These are phyloP conservation scores for Friedmanniomyces simplex DNA, from an alignment of 495 filamentous ascomycete genomes.

Conservation along the genomic window DNA sequence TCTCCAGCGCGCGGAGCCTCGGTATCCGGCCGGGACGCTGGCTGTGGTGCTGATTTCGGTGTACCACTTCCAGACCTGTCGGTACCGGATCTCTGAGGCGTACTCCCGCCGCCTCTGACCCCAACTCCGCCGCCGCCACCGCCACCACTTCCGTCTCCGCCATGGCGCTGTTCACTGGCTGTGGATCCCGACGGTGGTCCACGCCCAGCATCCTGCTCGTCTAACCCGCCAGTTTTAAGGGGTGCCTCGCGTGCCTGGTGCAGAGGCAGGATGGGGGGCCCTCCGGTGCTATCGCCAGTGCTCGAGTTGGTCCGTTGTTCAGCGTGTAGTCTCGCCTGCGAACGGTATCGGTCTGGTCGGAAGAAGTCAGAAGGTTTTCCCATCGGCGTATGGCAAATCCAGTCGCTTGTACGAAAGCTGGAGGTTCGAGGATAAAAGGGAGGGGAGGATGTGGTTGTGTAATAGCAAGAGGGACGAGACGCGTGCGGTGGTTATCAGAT, in stretches of 20 bases:
- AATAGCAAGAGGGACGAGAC: background rate
- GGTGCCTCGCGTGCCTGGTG: background rate
- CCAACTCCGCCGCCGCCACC: background rate
- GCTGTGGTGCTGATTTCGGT: conserved; percentile 29
- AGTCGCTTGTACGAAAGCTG: too few relatives aligned
- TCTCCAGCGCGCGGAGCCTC: conserved; percentile 41
- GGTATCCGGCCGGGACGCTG: conserved; percentile 45
- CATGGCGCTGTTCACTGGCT: background rate
- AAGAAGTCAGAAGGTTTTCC: conserved; percentile 46
- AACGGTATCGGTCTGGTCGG: conserved; percentile 14
- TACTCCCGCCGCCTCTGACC: conserved; percentile 5
- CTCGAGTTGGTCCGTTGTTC: conserved; percentile 1
- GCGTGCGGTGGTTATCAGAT: background rate
- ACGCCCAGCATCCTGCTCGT: conserved; percentile 11
- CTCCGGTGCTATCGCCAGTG: background rate
- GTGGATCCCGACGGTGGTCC: conserved; percentile 11
- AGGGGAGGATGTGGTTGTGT: background rate
- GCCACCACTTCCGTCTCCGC: background rate
- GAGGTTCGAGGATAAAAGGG: too few relatives aligned
- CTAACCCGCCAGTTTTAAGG: conserved; percentile 17
- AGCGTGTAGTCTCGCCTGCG: conserved; percentile 10
- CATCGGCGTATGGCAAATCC: conserved; percentile 41
- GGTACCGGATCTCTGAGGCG: conserved; percentile 17
- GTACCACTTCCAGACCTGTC: conserved; percentile 30
- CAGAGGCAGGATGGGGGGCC: conserved; percentile 7